Evolutionary conservation across 345 rosid genomes (phyloP), one percentile per base, ranked within the genome.

Genomic region (Mangifera indica): DNA sequence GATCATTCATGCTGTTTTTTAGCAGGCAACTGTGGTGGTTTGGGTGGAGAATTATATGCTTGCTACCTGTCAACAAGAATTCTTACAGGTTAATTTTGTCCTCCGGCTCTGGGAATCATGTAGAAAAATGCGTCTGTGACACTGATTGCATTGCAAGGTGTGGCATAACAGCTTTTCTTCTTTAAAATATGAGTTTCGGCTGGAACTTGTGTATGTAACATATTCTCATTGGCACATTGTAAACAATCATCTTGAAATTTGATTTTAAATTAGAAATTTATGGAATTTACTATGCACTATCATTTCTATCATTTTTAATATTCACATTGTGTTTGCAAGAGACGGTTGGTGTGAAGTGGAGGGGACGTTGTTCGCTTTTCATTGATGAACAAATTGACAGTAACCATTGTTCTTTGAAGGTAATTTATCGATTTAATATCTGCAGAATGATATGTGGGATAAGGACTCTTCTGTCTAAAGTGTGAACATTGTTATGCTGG

Each of bases 281-380:
- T 78, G 69, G 81, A 64, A 77, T 73, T 56, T 67, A 46, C 64
- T 66, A 60, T 74, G 76, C 45, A 9, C 74, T 42, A 55, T 80
- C 65, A 52, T 57, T 69, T 71, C 52, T 58, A 21, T 56, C 51
- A 26, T 67, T 84, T 76, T 88, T 87, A 84, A 92, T 86, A 75
- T 86, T 86, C 80, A 81, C 82, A 76, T 87, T 92, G 89, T 93
- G 94, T 84, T 90, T 93, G 95, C 96, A 91, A 93, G 96, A 90
- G 89, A 79, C 78, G 72, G 76, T 78, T 87, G 94, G 86, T 86
- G 84, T 91, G 92, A 84, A 92, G 91, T 86, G 89, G 87, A 86
- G 91, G 86, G 79, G 87, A 72, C 70, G 71, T 78, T 82, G 88
- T 87, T 80, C 79, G 84, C 94, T 76, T 90, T 84, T 86, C 94